Conservation (phyloP, 495 filamentous ascomycete species). For the Daldinia grandis region DNA sequence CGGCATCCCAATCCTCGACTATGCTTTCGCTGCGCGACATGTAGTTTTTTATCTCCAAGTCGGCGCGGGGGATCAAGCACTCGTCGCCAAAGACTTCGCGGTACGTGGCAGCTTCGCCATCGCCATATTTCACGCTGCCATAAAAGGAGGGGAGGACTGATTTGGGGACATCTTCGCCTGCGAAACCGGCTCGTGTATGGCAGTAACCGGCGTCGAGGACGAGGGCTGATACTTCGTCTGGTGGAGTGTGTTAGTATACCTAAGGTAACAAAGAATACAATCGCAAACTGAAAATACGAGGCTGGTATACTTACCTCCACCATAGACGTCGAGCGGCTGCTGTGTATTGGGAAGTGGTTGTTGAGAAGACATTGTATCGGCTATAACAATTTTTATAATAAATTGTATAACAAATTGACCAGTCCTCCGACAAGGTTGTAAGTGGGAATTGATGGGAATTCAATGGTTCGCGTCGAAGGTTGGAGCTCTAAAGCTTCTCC, state of each 20-base stretch:
- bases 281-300: conserved; percentile 18
- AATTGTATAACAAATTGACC: background rate
- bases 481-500: background rate
- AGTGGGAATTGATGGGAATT: background rate
- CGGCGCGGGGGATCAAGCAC: conserved; percentile 74
- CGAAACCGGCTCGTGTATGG: conserved; percentile 91
- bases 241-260: conserved; percentile 24
- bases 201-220: conserved; percentile 95
- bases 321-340: conserved; percentile 75
- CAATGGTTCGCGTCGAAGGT: conserved; percentile 2
- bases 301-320: conserved; percentile 71
- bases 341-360: conserved; percentile 44
- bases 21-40: conserved; percentile 83
- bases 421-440: background rate
- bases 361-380: conserved; percentile 36
- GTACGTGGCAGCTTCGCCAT: conserved; percentile 59
- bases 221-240: conserved; percentile 96
- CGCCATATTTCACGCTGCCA: conserved; percentile 62
- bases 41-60: conserved; percentile 85
- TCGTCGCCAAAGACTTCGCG: conserved; percentile 87
- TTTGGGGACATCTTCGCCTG: conserved; percentile 97
- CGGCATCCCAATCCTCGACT: conserved; percentile 96
- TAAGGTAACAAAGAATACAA: background rate
- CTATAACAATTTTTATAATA: background rate
- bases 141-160: conserved; percentile 90